phyloP scores from a whole-genome alignment of 2,329 filamentous ascomycete species.

The Aspergillus sp. region DNA sequence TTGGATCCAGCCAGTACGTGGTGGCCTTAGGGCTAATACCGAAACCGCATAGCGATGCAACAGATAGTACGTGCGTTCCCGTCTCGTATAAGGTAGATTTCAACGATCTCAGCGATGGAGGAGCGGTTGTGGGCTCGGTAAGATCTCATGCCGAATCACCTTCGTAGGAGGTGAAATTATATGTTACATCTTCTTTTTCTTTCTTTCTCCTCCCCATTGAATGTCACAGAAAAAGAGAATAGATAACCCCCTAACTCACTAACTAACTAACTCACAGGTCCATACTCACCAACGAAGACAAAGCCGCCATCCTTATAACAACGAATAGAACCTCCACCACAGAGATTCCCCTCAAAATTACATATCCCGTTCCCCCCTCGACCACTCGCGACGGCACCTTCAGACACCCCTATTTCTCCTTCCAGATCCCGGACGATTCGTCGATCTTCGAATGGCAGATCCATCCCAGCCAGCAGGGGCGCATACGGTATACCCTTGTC shows the following conservation, averaged over 20 bases:
- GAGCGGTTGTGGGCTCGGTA: not conserved
- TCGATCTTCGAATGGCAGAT: slow-evolving; percentile 3
- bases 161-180: not conserved
- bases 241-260: not conserved
- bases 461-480: slow-evolving; percentile 1
- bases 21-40: not conserved
- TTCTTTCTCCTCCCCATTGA: not conserved
- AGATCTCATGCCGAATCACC: not conserved
- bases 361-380: slow-evolving; percentile 6
- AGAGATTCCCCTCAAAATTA: not conserved
- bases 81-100: not conserved
- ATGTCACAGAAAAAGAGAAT: not conserved
- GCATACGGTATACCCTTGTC: slow-evolving; percentile 6
- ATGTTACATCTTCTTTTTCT: not conserved
- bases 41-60: not conserved
- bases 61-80: not conserved
- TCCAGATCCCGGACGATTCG: not conserved
- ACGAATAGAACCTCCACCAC: not conserved
- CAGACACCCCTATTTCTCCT: slow-evolving; percentile 4
- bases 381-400: not conserved
- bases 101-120: not conserved
- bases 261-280: not conserved
- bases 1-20: not conserved
- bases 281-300: not conserved
- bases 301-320: not conserved